Conservation (phyloP, 2,329 filamentous ascomycete genomes). For the Diaporthe sp. region DNA sequence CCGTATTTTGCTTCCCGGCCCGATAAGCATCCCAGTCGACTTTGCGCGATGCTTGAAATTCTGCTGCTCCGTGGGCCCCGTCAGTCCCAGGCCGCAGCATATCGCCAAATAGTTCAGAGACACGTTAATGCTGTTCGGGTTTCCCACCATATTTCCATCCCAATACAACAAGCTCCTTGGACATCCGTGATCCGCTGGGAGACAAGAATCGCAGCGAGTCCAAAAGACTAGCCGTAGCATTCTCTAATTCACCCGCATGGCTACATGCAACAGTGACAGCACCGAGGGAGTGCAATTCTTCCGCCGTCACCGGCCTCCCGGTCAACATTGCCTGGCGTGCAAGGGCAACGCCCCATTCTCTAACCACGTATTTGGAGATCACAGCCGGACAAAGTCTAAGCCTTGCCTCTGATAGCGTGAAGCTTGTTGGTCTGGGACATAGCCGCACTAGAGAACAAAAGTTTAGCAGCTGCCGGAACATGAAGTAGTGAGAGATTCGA, state of each 20-base stretch:
- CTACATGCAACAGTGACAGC: background rate
- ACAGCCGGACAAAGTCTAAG: background rate
- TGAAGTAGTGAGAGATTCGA: background rate
- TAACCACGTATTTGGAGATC: background rate
- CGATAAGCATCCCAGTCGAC: slow-evolving; percentile 5
- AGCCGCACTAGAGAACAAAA: background rate
- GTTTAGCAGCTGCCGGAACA: background rate
- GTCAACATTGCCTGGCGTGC: background rate
- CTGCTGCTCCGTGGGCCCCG: background rate
- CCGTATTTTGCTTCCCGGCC: background rate
- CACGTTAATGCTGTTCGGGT: background rate
- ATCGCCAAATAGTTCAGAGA: background rate
- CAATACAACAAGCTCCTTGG: background rate
- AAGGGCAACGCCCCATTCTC: background rate
- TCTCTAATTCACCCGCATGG: background rate
- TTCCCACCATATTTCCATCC: background rate
- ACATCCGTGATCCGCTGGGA: background rate
- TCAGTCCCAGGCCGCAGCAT: background rate
- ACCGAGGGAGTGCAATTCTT: background rate
- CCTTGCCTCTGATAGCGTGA: background rate
- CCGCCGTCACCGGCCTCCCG: background rate
- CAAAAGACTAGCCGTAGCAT: background rate
- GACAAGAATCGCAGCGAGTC: background rate
- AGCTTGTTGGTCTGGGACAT: background rate
- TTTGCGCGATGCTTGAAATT: background rate